phyloP scores from a whole-genome alignment of 257 asterid genomes.

The Capsicum baccatum region DNA sequence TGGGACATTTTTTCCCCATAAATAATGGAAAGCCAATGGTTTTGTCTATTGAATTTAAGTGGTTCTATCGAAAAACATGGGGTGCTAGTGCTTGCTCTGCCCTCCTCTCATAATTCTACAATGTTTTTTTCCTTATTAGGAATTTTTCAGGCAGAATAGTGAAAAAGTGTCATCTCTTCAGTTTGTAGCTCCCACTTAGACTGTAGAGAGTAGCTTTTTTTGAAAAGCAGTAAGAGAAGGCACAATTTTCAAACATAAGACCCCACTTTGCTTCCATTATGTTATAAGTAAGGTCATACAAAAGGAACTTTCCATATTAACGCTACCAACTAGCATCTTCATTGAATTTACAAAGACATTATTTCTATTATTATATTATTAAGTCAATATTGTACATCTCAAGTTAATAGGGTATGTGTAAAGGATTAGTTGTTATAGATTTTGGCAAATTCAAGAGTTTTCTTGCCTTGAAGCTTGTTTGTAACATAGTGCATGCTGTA shows the following conservation, averaged over 20 bases:
- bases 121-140: constrained; percentile 38
- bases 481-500: constrained; percentile 89
- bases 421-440: constrained; percentile 25
- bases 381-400: constrained; percentile 17
- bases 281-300: neutral
- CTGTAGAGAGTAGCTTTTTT: neutral
- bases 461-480: constrained; percentile 92
- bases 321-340: constrained; percentile 29
- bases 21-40: constrained; percentile 45
- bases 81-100: constrained; percentile 47
- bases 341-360: constrained; percentile 26
- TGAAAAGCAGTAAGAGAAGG: neutral
- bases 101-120: constrained; percentile 43
- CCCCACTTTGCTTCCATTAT: constrained; percentile 23
- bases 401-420: constrained; percentile 11
- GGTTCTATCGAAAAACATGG: constrained; percentile 38
- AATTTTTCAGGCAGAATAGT: constrained; percentile 51
- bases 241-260: constrained; percentile 15
- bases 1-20: constrained; percentile 29
- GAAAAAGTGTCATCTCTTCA: constrained; percentile 46
- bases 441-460: constrained; percentile 79
- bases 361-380: neutral
- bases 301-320: constrained; percentile 12
- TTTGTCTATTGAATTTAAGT: constrained; percentile 31
- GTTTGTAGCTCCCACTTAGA: neutral